Base-by-base conservation (phyloP, 2,329 filamentous ascomycete genomes). In the Microcera coccophila region DNA sequence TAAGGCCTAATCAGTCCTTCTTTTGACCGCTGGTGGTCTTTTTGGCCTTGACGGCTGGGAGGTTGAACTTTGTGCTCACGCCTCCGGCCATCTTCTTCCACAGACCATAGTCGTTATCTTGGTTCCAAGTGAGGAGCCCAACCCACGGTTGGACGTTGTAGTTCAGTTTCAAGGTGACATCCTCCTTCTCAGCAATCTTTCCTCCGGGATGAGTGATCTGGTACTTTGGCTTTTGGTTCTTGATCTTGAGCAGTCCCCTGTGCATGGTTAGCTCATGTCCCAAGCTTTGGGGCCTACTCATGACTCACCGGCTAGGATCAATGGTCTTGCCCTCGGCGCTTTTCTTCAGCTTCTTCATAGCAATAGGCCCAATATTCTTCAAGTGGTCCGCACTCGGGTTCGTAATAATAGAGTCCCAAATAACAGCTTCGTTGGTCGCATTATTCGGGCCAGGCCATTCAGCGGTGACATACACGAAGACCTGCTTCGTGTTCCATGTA, bases 81-180 rank as follows among this genome's bases (percentile, higher is more conserved):
- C 84, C 85, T 4, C 79, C 81, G 54, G 73, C 70, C 48, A 90
- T 58, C 41, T 70, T 73, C 68, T 81, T 76, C 87, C 87, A 90
- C 38, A 70, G 63, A 9, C 78, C 78, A 42, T 78, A 65, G 51
- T 78, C 72, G 32, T 62, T 55, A 49, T 73, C 65, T 49, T 81
- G 73, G 59, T 85, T 84, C 93, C 93, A 98, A 32, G 85, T 85
- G 64, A 97, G 68, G 39, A 85, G 69, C 12, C 93, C 93, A 10
- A 98, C 89, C 88, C 91, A 97, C 22, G 93, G 93, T 74, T 98
- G 93, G 47, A 97, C 86, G 69, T 97, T 97, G 81, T 95, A 98
- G 62, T 93, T 85, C 40, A 97, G 72, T 58, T 84, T 82, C 49
- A 98, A 72, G 21, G 80, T 83, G 43, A 91, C 88, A 62, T 93